Base-by-base conservation (phyloP, 2,329 filamentous ascomycete species). In the Alternaria ethzedia region DNA sequence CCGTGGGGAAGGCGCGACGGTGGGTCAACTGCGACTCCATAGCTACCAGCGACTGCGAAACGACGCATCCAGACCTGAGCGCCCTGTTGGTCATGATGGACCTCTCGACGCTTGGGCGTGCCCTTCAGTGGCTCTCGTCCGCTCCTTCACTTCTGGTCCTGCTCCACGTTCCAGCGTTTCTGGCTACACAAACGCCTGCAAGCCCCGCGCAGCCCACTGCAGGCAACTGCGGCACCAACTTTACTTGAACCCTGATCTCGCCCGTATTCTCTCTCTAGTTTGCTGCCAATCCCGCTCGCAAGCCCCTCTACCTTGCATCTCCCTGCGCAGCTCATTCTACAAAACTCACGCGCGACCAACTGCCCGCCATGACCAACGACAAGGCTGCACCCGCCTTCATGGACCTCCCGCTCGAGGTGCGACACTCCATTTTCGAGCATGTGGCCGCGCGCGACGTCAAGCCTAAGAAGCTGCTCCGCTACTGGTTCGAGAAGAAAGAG, bases 401-500 rank as follows among this genome's bases (percentile, higher is more conserved):
- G 60, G 52, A 21, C 54, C 67, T 78, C 10, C 77, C 78, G 4
- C 68, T 78, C 50, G 78, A 80, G 67, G 51, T 79, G 23, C 75
- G 77, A 41, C 69, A 78, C 50, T 55, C 56, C 15, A 75, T 79
- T 63, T 80, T 74, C 66, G 58, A 68, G 52, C 52, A 68, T 21
- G 63, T 68, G 7, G 63, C 73, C 28, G 55, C 28, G 7, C 67
- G 72, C 47, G 52, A 68, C 6, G 28, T 56, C 6, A 58, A 70
- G 59, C 68, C 75, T 6, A 69, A 73, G 58, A 69, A 70, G 59
- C 55, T 79, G 11, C 65, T 80, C 21, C 71, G 71, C 45, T 66
- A 71, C 45, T 80, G 77, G 77, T 78, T 80, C 60, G 78, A 79
- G 69, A 78, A 72, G 70, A 67, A 69, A 49, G 77, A 79, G 21